Evolutionary conservation across 768 basidiomycete species (phyloP), one percentile per base, ranked within the genome.

Genomic region (Lepiota brunneoincarnata): DNA sequence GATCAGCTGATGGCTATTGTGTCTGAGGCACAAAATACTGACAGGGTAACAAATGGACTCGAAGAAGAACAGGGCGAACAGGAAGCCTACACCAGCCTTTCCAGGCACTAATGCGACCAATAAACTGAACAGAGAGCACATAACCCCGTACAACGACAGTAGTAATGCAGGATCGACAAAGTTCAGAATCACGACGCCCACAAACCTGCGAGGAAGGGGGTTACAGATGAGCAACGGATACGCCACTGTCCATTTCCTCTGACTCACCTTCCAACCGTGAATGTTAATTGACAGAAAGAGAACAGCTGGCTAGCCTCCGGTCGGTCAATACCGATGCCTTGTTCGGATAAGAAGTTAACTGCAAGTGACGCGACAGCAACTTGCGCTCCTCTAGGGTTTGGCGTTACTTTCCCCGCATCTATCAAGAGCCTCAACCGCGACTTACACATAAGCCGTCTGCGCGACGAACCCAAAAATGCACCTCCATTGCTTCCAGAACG

Each of bases 31-130:
- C 47, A 23, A 18, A n/a, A 34, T 35, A 68, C 76, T 58, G 55
- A 80, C 81, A 4, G 84, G 83, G 58, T 85, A 86, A 60, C 86
- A 88, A 55, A 89, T 87, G 26, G 84, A 86, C 67, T 88, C 87
- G 64, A 87, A 86, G 75, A 84, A 86, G 75, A 87, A 87, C 51
- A 89, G 68, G 51, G 73, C 63, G 62, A 86, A 88, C 34, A 89
- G 64, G 68, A 79, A 84, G 9, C 73, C 80, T 38, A 89, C 69
- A 31, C 81, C 87, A 4, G 76, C 69, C 49, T 72, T 70, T 12
- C 86, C 84, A 6, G 75, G 69, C 6, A 81, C 63, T 21, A 78
- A 72, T 9, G 82, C 74, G 43, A 80, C 71, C 45, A 77, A 68
- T 52, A 87, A 63, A 48, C 74, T 71, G 63, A 86, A 83, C 28